These are phyloP conservation scores for Alternaria triticimaculans DNA, from an alignment of 2,329 filamentous ascomycete genomes.

Conservation along the genomic window DNA sequence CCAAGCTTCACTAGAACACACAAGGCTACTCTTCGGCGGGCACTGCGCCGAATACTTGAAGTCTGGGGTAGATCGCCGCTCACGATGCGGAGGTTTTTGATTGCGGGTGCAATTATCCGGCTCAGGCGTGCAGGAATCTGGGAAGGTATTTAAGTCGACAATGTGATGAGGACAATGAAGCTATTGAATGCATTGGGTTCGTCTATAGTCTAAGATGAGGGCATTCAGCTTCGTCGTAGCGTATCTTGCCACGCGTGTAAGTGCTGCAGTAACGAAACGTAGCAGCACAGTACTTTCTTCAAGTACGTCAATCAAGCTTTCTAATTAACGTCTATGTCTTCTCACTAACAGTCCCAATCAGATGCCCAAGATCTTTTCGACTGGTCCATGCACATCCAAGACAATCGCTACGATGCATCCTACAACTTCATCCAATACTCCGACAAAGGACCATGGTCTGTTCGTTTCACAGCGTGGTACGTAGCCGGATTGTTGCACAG, in stretches of 20 bases:
- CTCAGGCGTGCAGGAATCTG: neutral
- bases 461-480: constrained; percentile 55
- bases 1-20: constrained; percentile 1
- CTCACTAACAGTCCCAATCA: neutral
- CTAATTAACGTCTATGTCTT: neutral
- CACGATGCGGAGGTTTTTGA: constrained; percentile 1
- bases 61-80: neutral
- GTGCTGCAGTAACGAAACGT: neutral
- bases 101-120: neutral
- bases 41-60: neutral
- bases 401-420: constrained; percentile 50
- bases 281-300: neutral
- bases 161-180: neutral
- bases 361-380: constrained; percentile 23
- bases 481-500: constrained; percentile 48
- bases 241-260: neutral
- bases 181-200: neutral
- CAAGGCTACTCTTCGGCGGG: neutral
- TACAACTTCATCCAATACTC: constrained; percentile 54
- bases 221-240: neutral
- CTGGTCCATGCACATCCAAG: constrained; percentile 27
- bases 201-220: neutral
- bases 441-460: constrained; percentile 53
- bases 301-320: neutral
- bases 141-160: neutral